phyloP scores from a whole-genome alignment of 306 rosid species.

The Vigna trinervia region DNA sequence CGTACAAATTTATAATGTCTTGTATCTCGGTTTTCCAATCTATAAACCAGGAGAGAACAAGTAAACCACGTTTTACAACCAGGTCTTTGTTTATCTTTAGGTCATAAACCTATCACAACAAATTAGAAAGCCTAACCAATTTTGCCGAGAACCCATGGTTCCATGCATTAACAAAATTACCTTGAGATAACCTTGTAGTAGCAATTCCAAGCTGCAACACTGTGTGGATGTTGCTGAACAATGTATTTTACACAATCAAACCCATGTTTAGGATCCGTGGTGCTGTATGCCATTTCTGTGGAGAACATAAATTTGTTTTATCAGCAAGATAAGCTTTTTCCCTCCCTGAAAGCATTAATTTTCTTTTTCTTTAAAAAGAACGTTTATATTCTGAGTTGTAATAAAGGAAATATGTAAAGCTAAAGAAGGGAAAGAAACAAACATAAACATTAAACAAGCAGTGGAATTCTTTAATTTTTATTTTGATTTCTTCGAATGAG shows the following conservation, averaged over 20 bases:
- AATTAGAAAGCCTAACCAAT: slow-evolving; percentile 27
- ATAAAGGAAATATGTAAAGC: slow-evolving; percentile 26
- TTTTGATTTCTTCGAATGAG: slow-evolving; percentile 35
- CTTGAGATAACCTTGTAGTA: slow-evolving; percentile 91
- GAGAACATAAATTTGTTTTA: slow-evolving; percentile 33
- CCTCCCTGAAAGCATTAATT: slow-evolving; percentile 7
- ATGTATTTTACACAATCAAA: slow-evolving; percentile 82
- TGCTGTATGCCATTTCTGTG: slow-evolving; percentile 87
- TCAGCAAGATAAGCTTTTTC: slow-evolving; percentile 37
- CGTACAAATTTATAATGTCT: slow-evolving; percentile 77
- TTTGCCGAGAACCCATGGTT: slow-evolving; percentile 16
- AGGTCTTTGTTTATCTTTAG: background rate
- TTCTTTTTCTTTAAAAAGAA: slow-evolving; percentile 8
- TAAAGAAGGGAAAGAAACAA: slow-evolving; percentile 20
- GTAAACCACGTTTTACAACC: slow-evolving; percentile 8
- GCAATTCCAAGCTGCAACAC: slow-evolving; percentile 94
- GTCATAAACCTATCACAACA: slow-evolving; percentile 34
- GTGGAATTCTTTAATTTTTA: background rate
- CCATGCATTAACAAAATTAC: slow-evolving; percentile 47
- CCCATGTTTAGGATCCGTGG: slow-evolving; percentile 83
- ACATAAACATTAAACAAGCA: background rate
- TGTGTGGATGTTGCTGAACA: slow-evolving; percentile 82
- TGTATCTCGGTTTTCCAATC: slow-evolving; percentile 81
- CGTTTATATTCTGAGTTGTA: slow-evolving; percentile 5
- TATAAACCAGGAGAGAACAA: slow-evolving; percentile 45